Evolutionary conservation across 345 rosid species (phyloP).

Genomic region (Excoecaria agallocha): DNA sequence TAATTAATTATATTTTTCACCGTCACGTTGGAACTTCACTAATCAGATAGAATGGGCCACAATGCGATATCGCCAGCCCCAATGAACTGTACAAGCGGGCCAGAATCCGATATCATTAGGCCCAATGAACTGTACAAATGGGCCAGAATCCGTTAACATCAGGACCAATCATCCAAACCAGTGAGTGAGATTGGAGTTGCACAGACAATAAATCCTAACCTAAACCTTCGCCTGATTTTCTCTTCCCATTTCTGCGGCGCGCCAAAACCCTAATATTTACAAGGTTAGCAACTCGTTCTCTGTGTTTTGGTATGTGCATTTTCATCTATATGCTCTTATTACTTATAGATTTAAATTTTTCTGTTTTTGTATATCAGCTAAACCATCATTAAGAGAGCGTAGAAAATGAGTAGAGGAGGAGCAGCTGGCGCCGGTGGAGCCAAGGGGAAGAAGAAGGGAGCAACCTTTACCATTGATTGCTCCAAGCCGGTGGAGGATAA

Average conservation of each 20-base stretch:
- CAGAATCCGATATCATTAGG: not conserved
- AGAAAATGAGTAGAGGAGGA: constrained; percentile 23
- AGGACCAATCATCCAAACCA: not conserved
- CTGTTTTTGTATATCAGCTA: not conserved
- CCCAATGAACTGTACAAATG: not conserved
- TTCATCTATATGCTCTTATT: not conserved
- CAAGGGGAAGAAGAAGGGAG: constrained; percentile 67
- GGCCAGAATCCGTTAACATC: not conserved
- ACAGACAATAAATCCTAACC: not conserved
- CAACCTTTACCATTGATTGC: constrained; percentile 55
- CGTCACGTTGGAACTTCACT: too few relatives aligned
- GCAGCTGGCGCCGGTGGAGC: constrained; percentile 19
- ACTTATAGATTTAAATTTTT: not conserved
- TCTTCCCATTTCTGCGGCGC: constrained; percentile 11
- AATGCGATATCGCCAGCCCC: too few relatives aligned
- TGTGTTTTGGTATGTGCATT: not conserved
- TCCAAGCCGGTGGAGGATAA: constrained; percentile 72
- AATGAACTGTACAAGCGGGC: too few relatives aligned
- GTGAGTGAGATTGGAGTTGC: not conserved
- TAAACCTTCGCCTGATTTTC: not conserved
- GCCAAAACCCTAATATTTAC: not conserved
- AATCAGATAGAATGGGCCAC: too few relatives aligned
- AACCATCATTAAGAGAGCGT: not conserved
- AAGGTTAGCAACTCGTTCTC: not conserved
- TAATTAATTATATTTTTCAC: too few relatives aligned